Conservation (phyloP, 2,329 filamentous ascomycete genomes). For the Penicillium italicum region DNA sequence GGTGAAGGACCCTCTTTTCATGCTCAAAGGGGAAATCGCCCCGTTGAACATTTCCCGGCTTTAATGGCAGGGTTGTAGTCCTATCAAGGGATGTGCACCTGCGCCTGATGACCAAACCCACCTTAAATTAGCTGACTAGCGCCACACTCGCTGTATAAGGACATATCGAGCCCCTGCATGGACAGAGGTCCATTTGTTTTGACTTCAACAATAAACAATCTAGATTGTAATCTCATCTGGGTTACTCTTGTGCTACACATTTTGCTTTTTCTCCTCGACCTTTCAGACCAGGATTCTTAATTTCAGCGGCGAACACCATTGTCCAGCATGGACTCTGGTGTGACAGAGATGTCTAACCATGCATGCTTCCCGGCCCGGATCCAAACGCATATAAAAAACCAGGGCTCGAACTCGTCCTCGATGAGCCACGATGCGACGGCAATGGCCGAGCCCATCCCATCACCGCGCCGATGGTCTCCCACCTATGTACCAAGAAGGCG, state of each 20-base stretch:
- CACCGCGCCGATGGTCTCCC: conserved; percentile 26
- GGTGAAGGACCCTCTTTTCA: conserved; percentile 21
- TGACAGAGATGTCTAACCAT: conserved; percentile 22
- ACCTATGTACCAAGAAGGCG: conserved; percentile 30
- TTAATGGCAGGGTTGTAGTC: conserved; percentile 18
- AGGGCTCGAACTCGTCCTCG: conserved; percentile 18
- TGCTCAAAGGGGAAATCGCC: conserved; percentile 24
- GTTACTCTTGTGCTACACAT: conserved; percentile 19
- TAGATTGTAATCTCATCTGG: conserved; percentile 21
- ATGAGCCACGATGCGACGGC: conserved; percentile 19
- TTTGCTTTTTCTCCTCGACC: conserved; percentile 19
- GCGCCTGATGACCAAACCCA: conserved; percentile 18
- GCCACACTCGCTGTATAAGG: conserved; percentile 32
- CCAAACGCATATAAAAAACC: conserved; percentile 22
- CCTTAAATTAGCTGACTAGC: conserved; percentile 17
- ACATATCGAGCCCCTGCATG: conserved; percentile 23
- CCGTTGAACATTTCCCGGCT: conserved; percentile 16
- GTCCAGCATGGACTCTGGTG: conserved; percentile 31
- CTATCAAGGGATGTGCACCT: conserved; percentile 32
- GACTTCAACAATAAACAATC: conserved; percentile 8
- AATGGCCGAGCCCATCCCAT: conserved; percentile 18
- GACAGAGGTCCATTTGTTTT: conserved; percentile 17
- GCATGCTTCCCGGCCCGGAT: conserved; percentile 21
- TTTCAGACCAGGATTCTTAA: conserved; percentile 11
- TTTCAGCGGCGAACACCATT: conserved; percentile 23